Base-by-base conservation (phyloP, 192 early-diverging fungal species). In the Entomortierella lignicola region DNA sequence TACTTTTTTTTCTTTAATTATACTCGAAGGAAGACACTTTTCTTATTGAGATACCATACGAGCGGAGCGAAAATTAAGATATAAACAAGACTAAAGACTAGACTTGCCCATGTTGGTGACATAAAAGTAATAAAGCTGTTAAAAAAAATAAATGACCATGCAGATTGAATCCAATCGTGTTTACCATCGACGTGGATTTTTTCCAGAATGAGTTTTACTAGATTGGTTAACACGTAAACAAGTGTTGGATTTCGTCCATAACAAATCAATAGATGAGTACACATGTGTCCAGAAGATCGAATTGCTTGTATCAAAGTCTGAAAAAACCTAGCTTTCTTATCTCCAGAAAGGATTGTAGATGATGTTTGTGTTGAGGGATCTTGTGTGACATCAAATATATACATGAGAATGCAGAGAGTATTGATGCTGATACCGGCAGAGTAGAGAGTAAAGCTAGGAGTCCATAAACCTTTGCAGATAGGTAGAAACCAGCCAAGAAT, bases 391-490 rank as follows among this genome's bases (percentile, higher is more conserved):
- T 87, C 84, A 17, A 70, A 82, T 21, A 77, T 13, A 37, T 79
- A 84, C 58, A 81, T 79, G 26, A 58, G 29, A 1, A 66, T 32
- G 13, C 65, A 63, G 10, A 88, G 62, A 4, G 62, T 11, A 31
- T 54, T 59, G 34, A 63, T 65, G 31, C 80, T 72, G 2, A 85
- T 30, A 1, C 60, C 81, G 8, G 73, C 60, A 13, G 82, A 67
- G 27, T 84, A 67, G 20, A 87, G 51, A 15, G 81, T 79, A 44
- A 82, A 89, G 13, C 72, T 80, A 1, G 85, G 88, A 0, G 87
- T 85, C 88, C 88, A 89, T n/a, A 89, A 72, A 20, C 69, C 61
- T 51, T 89, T 89, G 63, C 72, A 77, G 42, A 89, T 71, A 1
- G 88, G 88, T 10, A 89, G 31, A 25, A 66, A 37, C 59, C 66